Evolutionary conservation across 163 green algal genomes (phyloP), one percentile per base, ranked within the genome.

Genomic region (Chlorella variabilis): DNA sequence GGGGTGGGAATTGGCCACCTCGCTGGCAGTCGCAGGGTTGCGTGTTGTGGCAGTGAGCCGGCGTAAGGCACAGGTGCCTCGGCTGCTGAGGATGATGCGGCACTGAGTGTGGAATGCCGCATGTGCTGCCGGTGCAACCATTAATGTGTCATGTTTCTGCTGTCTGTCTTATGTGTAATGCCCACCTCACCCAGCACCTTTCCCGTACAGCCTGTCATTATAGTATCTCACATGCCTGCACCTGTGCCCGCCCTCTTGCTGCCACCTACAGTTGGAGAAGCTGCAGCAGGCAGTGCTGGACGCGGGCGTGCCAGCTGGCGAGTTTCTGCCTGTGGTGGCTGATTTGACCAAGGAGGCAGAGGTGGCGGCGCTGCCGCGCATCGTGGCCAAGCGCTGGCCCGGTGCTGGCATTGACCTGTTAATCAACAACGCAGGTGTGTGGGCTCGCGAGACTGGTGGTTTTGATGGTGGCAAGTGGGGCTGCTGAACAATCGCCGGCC

Each of bases 301-400:
- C 0, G 74, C 89, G 33, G 91, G 90, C 23, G 85, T 94, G 34
- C 82, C 91, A 27, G 78, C 88, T 4, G 71, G 82, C 7, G 86
- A 93, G 75, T 97, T 98, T 89, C 88, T 98, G 74, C 93, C 94
- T 1, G 90, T 97, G 25, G 92, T 96, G 42, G 95, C 90, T 75
- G 93, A 98, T 84, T 88, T 97, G 21, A 94, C 92, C 4, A 93
- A 93, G 88, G 89, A 94, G 59, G 90, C 87, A 0, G 83, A 93
- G 78, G 87, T 90, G 54, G 73, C 81, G 49, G 93, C 92, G 49
- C 87, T 97, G 76, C 90, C 91, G 3, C 90, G 89, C 39, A 97
- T 97, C 71, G 91, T 97, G 17, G 75, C 88, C 54, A 96, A 96
- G 87, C 88, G 92, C 23, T 97, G 94, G 94, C 87, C 88, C 5